Evolutionary conservation across 1,284 basidiomycete species (phyloP), one percentile per base, ranked within the genome.

Genomic region (Cryptococcus sp.): DNA sequence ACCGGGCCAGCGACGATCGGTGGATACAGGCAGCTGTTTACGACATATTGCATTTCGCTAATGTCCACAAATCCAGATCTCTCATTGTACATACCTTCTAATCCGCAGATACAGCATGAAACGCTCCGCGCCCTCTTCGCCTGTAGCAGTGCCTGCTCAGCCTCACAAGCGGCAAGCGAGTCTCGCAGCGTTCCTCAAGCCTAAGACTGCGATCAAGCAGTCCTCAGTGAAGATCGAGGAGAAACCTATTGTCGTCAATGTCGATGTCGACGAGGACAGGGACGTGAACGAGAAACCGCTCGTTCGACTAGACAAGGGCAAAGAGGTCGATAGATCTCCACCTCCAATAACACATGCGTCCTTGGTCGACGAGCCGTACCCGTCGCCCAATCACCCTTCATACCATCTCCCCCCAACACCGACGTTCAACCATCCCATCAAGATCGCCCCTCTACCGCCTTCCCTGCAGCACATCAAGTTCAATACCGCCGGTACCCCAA

Each of bases 381-480:
- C 66, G 16, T 65, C 68, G 13, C 23, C 52, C 0, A 47, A 60
- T 49, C 66, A 70, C 45, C 66, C 66, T 4, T 63, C 66, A 6
- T 70, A 70, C 47, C 65, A 58, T 22, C 58, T 50, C 13, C 69
- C 68, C 10, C 70, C 68, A 11, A 50, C 47, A n/a, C 55, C 59
- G 5, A 45, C 64, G 46, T 66, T 40, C 59, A 66, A 71, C 49
- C 68, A 72, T 57, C 67, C 70, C 35, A 52, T 71, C 47, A 22
- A 50, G 20, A 56, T 70, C 59, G 15, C 61, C 15, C 54, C 57
- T 7, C 41, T 66, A 47, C 53, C 67, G 10, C 10, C 31, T 0
- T 15, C 54, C 16, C 56, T 64, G 41, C 27, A 49, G 13, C 47
- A 47, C 5, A 45, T 56, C 25, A 16, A 39, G 15, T 65, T 57